Conservation (phyloP, 257 asterid genomes). For the Solanum neorickii region DNA sequence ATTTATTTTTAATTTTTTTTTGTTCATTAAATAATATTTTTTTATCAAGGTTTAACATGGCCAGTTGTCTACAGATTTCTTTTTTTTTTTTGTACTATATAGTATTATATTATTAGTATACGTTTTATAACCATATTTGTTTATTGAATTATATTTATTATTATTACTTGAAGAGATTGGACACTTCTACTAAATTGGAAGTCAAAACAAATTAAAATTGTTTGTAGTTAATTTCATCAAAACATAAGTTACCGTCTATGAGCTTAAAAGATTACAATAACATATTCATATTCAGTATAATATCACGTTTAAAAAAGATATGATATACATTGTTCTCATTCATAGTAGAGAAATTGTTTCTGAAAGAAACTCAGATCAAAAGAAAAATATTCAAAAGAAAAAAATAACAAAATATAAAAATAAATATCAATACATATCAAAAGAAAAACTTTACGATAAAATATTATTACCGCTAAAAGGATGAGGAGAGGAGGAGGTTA, state of each 20-base stretch:
- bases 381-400: too few relatives aligned
- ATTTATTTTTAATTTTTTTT: not conserved
- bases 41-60: not conserved
- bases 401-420: not conserved
- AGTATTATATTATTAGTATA: not conserved
- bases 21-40: not conserved
- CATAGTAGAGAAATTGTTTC: not conserved
- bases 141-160: not conserved
- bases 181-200: not conserved
- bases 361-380: accelerated
- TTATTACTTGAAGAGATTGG: not conserved
- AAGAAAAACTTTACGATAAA: not conserved
- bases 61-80: not conserved
- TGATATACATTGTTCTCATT: accelerated
- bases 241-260: not conserved
- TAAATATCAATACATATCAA: not conserved
- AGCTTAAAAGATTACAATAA: not conserved
- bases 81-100: not conserved
- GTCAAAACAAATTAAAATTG: not conserved
- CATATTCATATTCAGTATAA: not conserved
- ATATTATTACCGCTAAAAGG: too few relatives aligned
- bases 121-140: not conserved
- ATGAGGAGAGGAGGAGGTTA: not conserved
- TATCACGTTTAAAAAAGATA: not conserved
- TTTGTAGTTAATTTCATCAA: not conserved